These are phyloP conservation scores for Pochonia chlamydosporia DNA, from an alignment of 2,329 filamentous ascomycete species.

Conservation along the genomic window DNA sequence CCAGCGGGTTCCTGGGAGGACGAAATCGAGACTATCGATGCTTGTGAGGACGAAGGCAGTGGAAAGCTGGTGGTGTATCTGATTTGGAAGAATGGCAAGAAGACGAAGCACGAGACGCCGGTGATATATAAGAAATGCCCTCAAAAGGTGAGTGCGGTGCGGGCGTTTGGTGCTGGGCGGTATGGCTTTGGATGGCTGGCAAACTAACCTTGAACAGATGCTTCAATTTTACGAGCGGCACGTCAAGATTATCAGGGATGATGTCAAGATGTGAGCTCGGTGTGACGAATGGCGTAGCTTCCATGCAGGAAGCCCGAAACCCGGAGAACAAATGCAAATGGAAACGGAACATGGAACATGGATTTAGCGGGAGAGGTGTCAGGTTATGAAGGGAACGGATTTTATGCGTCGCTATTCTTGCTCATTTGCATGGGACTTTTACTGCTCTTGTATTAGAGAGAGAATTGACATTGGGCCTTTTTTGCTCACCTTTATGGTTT, in stretches of 20 bases:
- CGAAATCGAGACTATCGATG: constrained; percentile 63
- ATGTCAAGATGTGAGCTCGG: constrained; percentile 15
- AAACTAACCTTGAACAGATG: constrained; percentile 36
- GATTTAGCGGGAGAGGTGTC: too few relatives aligned
- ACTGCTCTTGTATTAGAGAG: too few relatives aligned
- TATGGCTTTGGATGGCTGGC: background rate
- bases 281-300: too few relatives aligned
- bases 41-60: constrained; percentile 59
- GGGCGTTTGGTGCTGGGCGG: background rate
- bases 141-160: constrained; percentile 56
- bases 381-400: too few relatives aligned
- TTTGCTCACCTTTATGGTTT: too few relatives aligned
- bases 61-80: constrained; percentile 61
- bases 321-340: too few relatives aligned
- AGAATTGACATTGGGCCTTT: too few relatives aligned
- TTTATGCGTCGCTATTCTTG: too few relatives aligned
- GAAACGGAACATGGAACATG: too few relatives aligned
- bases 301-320: too few relatives aligned
- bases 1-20: constrained; percentile 75
- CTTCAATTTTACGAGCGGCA: constrained; percentile 54
- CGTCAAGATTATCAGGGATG: constrained; percentile 44
- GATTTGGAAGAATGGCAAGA: constrained; percentile 67
- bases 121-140: constrained; percentile 71
- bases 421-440: too few relatives aligned
- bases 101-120: constrained; percentile 65